Base-by-base conservation (phyloP, 345 rosid genomes). In the Jatropha curcas region DNA sequence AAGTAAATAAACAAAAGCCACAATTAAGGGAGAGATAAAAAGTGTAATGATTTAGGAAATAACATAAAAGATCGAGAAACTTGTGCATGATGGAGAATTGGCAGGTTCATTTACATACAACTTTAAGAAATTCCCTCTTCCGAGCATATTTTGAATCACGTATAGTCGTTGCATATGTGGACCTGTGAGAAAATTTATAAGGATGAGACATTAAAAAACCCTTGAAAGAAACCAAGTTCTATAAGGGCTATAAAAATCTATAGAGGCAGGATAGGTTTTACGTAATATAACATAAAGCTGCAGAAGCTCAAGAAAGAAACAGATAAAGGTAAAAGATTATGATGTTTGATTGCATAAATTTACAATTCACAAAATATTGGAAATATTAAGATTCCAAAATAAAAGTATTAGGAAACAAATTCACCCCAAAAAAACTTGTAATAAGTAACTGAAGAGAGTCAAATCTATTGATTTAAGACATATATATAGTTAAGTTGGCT, bases 121-220 rank as follows among this genome's bases (percentile, higher is more conserved):
- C 98, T 84, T 89, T 88, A 68, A 95, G 90, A 81, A 95, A 95
- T 64, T 92, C 98, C 82, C 97, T 89, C 79, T 92, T 96, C 65
- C 93, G 86, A 51, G 89, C 91, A 74, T 95, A 95, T 81, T 85
- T 95, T 68, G 97, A 92, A 81, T 92, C 99, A 2, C 97, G 92
- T 55, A 87, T 72, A 14, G 99, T 92, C 28, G 93, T 93, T 65
- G 98, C 99, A 84, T 95, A 95, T 58, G 98, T 95, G 14, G 97
- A 92, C 88, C 98, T 94, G 80, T 37, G 14, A 41, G 55, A 55
- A 65, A 48, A 39, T 33, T 31, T 52, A 65, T 19, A 27, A 55
- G 17, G 4, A 31, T 27, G 27, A 20, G 74, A 63, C 2, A 14
- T 25, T 33, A 48, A 31, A 14, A 39, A 31, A 33, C 24, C 27